phyloP scores from a whole-genome alignment of 192 early-diverging fungal species.

The Entophlyctis helioformis region DNA sequence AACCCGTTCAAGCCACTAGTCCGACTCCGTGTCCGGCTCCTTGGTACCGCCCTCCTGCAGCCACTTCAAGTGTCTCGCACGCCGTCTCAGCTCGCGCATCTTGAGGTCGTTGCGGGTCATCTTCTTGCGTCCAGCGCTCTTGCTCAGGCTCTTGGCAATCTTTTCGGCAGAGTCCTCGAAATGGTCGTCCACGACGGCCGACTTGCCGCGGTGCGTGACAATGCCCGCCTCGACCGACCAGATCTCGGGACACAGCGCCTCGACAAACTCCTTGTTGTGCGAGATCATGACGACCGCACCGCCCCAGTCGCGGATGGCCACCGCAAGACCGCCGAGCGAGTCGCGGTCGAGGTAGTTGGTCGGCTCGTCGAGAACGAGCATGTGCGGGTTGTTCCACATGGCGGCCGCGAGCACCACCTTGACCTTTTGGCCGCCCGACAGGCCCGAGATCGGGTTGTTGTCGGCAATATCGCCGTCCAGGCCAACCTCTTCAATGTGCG shows the following conservation, averaged over 20 bases:
- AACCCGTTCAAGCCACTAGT: too few species aligned
- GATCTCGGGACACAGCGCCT: slow-evolving; percentile 56
- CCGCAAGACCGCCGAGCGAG: slow-evolving; percentile 53
- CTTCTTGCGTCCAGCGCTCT: slow-evolving; percentile 22
- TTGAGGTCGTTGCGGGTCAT: slow-evolving; percentile 36
- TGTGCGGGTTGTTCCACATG: slow-evolving; percentile 82
- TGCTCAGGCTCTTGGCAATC: too few species aligned
- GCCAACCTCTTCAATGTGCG: slow-evolving; percentile 67
- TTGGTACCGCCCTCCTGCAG: slow-evolving; percentile 24
- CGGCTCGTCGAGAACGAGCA: slow-evolving; percentile 77
- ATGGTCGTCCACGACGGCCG: slow-evolving; percentile 16
- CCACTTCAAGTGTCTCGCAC: slow-evolving; percentile 30
- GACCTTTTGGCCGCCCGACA: slow-evolving; percentile 76
- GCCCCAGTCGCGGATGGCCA: slow-evolving; percentile 59
- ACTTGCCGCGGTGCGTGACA: slow-evolving; percentile 20
- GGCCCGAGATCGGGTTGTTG: slow-evolving; percentile 52
- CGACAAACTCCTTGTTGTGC: slow-evolving; percentile 69
- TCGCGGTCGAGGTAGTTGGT: slow-evolving; percentile 67
- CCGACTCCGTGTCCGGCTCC: slow-evolving; percentile 27
- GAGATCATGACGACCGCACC: slow-evolving; percentile 74
- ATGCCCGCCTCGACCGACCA: slow-evolving; percentile 57
- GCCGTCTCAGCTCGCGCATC: slow-evolving; percentile 24
- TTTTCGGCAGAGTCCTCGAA: slow-evolving; percentile 20
- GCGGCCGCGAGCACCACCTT: slow-evolving; percentile 76
- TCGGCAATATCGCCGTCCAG: slow-evolving; percentile 65